These are phyloP conservation scores for Pouteria glomerata DNA, from an alignment of 148 eudicot genomes.

Conservation along the genomic window DNA sequence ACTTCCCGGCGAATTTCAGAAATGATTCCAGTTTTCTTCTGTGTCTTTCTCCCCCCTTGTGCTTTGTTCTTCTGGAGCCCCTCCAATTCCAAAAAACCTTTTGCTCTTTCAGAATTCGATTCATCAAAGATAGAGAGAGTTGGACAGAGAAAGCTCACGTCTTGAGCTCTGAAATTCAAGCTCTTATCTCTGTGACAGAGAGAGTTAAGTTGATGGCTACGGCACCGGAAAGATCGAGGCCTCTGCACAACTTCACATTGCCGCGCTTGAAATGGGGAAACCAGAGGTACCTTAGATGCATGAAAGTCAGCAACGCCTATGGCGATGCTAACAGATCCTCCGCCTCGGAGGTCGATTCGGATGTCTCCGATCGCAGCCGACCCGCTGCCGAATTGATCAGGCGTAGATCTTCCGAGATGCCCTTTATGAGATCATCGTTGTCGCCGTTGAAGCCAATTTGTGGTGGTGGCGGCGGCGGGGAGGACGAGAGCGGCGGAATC, in stretches of 20 bases:
- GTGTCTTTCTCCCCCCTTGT: neutral
- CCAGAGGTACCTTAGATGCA: conserved; percentile 22
- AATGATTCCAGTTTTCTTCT: neutral
- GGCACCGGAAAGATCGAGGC: conserved; percentile 13
- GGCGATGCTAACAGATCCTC: conserved; percentile 8
- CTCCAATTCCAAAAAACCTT: neutral
- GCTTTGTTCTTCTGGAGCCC: neutral
- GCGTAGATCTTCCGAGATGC: conserved; percentile 7
- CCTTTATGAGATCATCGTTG: neutral
- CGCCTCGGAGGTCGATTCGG: neutral
- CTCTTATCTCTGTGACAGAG: neutral
- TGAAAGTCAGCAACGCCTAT: conserved; percentile 6
- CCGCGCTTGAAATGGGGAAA: conserved; percentile 26
- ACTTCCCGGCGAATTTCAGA: neutral
- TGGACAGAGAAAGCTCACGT: neutral
- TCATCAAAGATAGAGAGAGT: neutral
- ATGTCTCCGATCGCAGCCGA: neutral
- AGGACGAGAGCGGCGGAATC: conserved; percentile 3
- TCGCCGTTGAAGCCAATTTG: neutral
- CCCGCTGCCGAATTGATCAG: neutral
- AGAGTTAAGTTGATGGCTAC: neutral
- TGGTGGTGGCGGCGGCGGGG: neutral
- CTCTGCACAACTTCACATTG: conserved; percentile 22
- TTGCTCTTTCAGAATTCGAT: neutral
- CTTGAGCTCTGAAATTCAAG: neutral